phyloP scores from a whole-genome alignment of 1,284 basidiomycete genomes.

The Mrakiaceae sp. region DNA sequence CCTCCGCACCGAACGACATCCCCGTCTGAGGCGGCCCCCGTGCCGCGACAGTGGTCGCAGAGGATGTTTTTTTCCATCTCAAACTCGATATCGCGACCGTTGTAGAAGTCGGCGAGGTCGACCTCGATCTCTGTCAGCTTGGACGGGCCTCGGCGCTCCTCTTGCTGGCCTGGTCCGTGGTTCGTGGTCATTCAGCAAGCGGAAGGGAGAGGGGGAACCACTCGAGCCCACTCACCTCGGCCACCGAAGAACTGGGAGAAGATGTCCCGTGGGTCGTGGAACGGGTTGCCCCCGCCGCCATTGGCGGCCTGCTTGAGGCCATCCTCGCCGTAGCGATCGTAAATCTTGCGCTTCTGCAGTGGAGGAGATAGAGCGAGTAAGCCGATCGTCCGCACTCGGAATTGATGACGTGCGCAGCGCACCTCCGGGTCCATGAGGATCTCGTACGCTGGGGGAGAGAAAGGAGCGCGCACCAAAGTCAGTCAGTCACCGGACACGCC shows the following conservation, averaged over 20 bases:
- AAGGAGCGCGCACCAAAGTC: constrained; percentile 3
- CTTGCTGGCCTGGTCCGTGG: constrained; percentile 41
- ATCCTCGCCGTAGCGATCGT: constrained; percentile 86
- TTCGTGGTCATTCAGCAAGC: too few relatives aligned
- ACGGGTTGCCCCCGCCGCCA: constrained; percentile 37
- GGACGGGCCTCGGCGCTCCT: constrained; percentile 68
- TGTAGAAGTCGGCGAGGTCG: constrained; percentile 72
- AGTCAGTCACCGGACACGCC: not conserved
- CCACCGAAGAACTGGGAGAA: constrained; percentile 84
- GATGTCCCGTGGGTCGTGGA: constrained; percentile 76
- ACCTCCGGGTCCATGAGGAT: constrained; percentile 71
- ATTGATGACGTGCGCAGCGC: constrained; percentile 23
- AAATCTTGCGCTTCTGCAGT: constrained; percentile 70
- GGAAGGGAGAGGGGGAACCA: not conserved
- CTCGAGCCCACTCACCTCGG: constrained; percentile 42
- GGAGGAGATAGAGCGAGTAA: not conserved
- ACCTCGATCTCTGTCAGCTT: constrained; percentile 80
- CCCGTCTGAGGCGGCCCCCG: constrained; percentile 71
- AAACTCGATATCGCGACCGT: constrained; percentile 60
- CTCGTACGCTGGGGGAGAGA: constrained; percentile 61
- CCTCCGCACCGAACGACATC: constrained; percentile 71
- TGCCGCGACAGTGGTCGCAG: constrained; percentile 84
- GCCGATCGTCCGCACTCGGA: not conserved
- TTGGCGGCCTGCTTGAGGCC: constrained; percentile 73
- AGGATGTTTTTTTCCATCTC: constrained; percentile 46